phyloP scores from a whole-genome alignment of 495 filamentous ascomycete genomes.

The Penicillium maclennaniae region DNA sequence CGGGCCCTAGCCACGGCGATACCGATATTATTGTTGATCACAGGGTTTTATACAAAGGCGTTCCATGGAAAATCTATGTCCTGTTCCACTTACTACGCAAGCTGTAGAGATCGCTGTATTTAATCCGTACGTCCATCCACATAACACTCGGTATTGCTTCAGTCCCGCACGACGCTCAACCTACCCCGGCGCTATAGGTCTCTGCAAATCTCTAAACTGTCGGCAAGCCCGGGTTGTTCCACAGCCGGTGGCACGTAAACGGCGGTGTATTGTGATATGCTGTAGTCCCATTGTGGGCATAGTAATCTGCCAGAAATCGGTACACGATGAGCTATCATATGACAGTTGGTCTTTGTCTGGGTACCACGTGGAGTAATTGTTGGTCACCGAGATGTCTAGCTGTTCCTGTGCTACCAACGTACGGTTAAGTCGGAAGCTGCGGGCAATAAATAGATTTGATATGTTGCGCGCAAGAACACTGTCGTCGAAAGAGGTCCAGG shows the following conservation, averaged over 20 bases:
- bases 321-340: conserved; percentile 2
- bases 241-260: conserved; percentile 8
- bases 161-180: too few species aligned
- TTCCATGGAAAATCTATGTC: too few species aligned
- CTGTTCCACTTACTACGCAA: too few species aligned
- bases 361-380: conserved; percentile 3
- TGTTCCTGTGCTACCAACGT: conserved; percentile 2
- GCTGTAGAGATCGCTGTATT: too few species aligned
- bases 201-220: too few species aligned
- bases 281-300: conserved; percentile 3
- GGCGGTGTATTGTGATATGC: conserved; percentile 9
- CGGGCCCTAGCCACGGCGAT: too few species aligned
- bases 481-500: background rate
- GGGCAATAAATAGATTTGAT: background rate
- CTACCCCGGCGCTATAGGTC: too few species aligned
- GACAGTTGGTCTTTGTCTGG: conserved; percentile 4
- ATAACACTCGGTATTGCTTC: too few species aligned
- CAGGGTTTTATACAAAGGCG: too few species aligned
- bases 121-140: too few species aligned
- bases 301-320: conserved; percentile 8
- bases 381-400: conserved; percentile 5
- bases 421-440: conserved; percentile 8
- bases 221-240: conserved; percentile 6
- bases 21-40: too few species aligned
- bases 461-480: conserved; percentile 1